Evolutionary conservation across 441 rosid genomes (phyloP).

Genomic region (Gossypium davidsonii): DNA sequence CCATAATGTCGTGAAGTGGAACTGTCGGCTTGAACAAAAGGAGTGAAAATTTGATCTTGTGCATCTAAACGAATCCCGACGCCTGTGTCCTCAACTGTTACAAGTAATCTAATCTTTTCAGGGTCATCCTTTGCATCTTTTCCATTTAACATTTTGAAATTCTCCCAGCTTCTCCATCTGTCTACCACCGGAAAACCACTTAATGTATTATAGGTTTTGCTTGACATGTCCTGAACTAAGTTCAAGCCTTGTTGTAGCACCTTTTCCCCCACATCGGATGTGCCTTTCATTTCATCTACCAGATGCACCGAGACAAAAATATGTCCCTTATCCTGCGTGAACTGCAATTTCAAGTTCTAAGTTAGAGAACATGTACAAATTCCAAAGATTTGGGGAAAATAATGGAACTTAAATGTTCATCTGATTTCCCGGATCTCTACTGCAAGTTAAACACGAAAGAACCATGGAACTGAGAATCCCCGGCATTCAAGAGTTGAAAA

Average conservation of each 20-base stretch:
- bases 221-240: slow-evolving; percentile 34
- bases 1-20: slow-evolving; percentile 95
- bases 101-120: slow-evolving; percentile 52
- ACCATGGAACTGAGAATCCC: neutral
- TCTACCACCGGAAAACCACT: slow-evolving; percentile 83
- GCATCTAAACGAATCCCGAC: slow-evolving; percentile 78
- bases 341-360: slow-evolving; percentile 42
- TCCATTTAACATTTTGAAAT: slow-evolving; percentile 35
- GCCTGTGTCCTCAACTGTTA: slow-evolving; percentile 93
- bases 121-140: slow-evolving; percentile 23
- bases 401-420: neutral
- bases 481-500: neutral
- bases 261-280: slow-evolving; percentile 37
- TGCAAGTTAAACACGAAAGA: neutral
- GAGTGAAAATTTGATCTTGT: slow-evolving; percentile 77
- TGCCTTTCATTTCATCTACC: slow-evolving; percentile 54
- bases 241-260: slow-evolving; percentile 50
- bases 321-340: slow-evolving; percentile 77
- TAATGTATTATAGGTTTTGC: slow-evolving; percentile 39
- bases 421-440: neutral
- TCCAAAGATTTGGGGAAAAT: neutral
- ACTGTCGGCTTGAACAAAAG: slow-evolving; percentile 98
- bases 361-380: slow-evolving; percentile 10
- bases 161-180: slow-evolving; percentile 83
- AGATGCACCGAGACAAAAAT: slow-evolving; percentile 82